Base-by-base conservation (phyloP, 768 basidiomycete genomes). In the Rhizopogon rudus region DNA sequence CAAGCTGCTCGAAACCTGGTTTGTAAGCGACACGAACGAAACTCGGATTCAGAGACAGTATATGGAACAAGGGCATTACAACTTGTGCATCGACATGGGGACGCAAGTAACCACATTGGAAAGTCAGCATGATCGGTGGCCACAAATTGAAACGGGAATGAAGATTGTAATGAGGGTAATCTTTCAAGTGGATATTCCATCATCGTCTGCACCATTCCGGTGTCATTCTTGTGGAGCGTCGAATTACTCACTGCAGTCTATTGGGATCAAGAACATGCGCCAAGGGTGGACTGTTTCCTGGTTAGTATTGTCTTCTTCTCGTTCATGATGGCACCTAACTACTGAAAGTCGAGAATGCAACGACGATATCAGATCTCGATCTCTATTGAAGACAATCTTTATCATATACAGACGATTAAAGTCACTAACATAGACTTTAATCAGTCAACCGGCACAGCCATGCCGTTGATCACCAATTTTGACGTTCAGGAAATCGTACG, bases 121-220 rank as follows among this genome's bases (percentile, higher is more conserved):
- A 2, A 49, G 50, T 41, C 56, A 61, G 4, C 25, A 25, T 25
- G 25, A 5, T 17, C 52, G 53, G 22, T 67, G 67, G 67, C 60
- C 62, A 4, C 29, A 40, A 7, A 60, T 67, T 17, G 63, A 62
- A 20, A 55, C 67, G 1, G 65, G 67, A 12, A 67, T 60, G 2
- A 66, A 64, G 28, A 4, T 66, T 20, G 54, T 64, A 40, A 61
- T 66, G 65, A 61, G 60, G 1, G 60, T 68, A 2, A 14, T 68
- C 2, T 58, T 68, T 37, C 52, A 67, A 10, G 55, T 58, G 35
- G 56, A 61, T 25, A 57, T 60, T 9, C 49, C 10, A 1, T 62
- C 60, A n/a, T 59, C 49, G 42, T 57, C 57, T 9, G 3, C 17
- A 7, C 2, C 8, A 17, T 65, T 51, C 43, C 52, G 50, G 5